A percentile compares a stretch with the other conserved stretches of the same genome.
phyloP scores from a whole-genome alignment of 2,329 filamentous ascomycete species.

The Onygenales sp. region DNA sequence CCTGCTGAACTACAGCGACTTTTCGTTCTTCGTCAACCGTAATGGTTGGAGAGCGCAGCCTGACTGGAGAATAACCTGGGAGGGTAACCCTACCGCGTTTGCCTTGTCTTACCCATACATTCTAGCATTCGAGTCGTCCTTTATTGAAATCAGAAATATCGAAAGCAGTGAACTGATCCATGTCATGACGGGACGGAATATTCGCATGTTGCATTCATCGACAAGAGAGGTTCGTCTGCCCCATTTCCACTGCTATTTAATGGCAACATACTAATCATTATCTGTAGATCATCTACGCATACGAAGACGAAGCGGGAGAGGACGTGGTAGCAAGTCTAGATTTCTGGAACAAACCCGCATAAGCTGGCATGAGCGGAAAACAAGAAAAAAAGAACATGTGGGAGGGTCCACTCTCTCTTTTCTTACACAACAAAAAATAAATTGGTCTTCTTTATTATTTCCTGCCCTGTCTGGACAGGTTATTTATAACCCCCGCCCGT shows the following conservation, averaged over 20 bases:
- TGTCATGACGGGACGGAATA: conserved; percentile 92
- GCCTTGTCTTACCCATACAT: conserved; percentile 96
- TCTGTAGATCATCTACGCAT: conserved; percentile 83
- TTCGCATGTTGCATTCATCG: conserved; percentile 93
- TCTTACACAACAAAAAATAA: not conserved
- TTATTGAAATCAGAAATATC: conserved; percentile 92
- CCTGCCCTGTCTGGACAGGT: too few relatives aligned
- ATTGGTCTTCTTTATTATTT: too few relatives aligned
- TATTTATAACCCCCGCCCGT: too few relatives aligned
- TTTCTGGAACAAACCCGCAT: conserved; percentile 66
- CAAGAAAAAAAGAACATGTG: not conserved
- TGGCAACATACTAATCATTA: conserved; percentile 16
- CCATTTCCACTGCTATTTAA: not conserved
- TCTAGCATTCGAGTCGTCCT: conserved; percentile 91
- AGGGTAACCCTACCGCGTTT: conserved; percentile 84
- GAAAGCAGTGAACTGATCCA: conserved; percentile 86
- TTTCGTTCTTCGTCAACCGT: conserved; percentile 97
- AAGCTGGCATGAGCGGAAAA: not conserved
- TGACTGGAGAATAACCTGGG: conserved; percentile 97
- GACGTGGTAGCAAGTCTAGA: conserved; percentile 92
- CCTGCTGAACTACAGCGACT: conserved; percentile 94
- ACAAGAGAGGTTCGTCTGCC: conserved; percentile 71
- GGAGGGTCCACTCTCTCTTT: not conserved
- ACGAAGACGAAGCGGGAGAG: conserved; percentile 89
- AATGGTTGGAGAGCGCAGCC: conserved; percentile 94